Evolutionary conservation across 73 alveolate genomes (phyloP).

Genomic region (Uronychia setigera): DNA sequence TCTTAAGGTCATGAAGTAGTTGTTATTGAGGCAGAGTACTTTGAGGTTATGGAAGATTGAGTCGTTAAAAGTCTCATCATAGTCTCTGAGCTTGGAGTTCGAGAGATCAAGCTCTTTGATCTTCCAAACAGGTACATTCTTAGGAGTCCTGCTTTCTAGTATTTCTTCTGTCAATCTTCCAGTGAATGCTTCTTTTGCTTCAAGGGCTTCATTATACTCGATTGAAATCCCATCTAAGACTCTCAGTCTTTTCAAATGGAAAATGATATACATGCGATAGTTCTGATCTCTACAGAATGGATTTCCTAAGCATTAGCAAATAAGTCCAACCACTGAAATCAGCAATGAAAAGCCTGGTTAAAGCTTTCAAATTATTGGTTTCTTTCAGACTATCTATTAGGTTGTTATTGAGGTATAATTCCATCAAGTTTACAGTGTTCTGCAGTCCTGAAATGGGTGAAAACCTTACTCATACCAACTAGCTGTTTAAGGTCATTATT

Average conservation of each 20-base stretch:
- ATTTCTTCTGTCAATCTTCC: slow-evolving; percentile 83
- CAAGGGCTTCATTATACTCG: slow-evolving; percentile 65
- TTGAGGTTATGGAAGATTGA: slow-evolving; percentile 52
- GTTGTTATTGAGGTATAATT: slow-evolving; percentile 90
- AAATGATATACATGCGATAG: slow-evolving; percentile 69
- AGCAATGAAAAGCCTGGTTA: slow-evolving; percentile 65
- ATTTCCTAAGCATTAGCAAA: slow-evolving; percentile 58
- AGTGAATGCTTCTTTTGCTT: slow-evolving; percentile 74
- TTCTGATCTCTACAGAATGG: slow-evolving; percentile 64
- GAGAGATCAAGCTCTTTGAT: slow-evolving; percentile 67
- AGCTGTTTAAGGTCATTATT: slow-evolving; percentile 78
- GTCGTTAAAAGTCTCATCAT: slow-evolving; percentile 74
- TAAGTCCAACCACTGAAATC: slow-evolving; percentile 54
- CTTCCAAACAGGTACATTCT: slow-evolving; percentile 47
- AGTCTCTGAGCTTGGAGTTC: slow-evolving; percentile 69
- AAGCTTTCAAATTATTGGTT: slow-evolving; percentile 54
- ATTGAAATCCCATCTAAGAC: slow-evolving; percentile 79
- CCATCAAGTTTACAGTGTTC: slow-evolving; percentile 79
- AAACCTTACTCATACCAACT: background rate
- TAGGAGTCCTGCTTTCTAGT: slow-evolving; percentile 49
- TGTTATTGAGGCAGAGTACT: slow-evolving; percentile 68
- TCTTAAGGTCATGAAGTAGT: slow-evolving; percentile 53
- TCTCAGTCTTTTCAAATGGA: slow-evolving; percentile 65
- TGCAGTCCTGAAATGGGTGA: slow-evolving; percentile 82
- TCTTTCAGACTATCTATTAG: slow-evolving; percentile 71